Evolutionary conservation across 257 asterid genomes (phyloP).

Genomic region (Verbena officinalis): DNA sequence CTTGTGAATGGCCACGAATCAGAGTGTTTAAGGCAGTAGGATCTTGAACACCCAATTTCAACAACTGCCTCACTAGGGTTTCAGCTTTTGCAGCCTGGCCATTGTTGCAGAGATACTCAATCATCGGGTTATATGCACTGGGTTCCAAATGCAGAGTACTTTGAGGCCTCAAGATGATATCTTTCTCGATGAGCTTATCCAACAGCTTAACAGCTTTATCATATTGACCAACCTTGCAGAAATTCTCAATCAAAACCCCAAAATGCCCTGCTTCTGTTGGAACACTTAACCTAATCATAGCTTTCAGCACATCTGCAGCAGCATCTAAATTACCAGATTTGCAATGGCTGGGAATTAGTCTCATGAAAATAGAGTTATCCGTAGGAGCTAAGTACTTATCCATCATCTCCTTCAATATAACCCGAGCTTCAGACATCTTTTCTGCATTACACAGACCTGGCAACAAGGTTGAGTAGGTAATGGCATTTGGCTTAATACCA

Average conservation of each 20-base stretch:
- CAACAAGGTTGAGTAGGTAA: conserved; percentile 75
- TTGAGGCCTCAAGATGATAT: conserved; percentile 65
- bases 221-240: conserved; percentile 68
- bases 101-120: conserved; percentile 79
- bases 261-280: conserved; percentile 96
- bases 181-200: conserved; percentile 87
- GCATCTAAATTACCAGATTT: conserved; percentile 75
- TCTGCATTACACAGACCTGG: conserved; percentile 84
- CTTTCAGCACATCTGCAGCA: conserved; percentile 73
- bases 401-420: conserved; percentile 77
- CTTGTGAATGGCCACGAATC: conserved; percentile 74
- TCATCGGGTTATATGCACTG: conserved; percentile 67
- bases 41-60: conserved; percentile 92
- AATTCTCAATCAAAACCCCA: conserved; percentile 80
- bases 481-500: conserved; percentile 74
- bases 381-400: conserved; percentile 60
- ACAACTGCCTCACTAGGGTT: conserved; percentile 73
- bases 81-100: conserved; percentile 88
- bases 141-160: conserved; percentile 71
- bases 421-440: conserved; percentile 74
- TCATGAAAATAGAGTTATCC: conserved; percentile 65
- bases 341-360: conserved; percentile 69
- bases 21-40: conserved; percentile 64
- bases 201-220: conserved; percentile 67
- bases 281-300: conserved; percentile 77